These are phyloP conservation scores for Helicocarpus griseus DNA, from an alignment of 2,329 filamentous ascomycete species.

Conservation along the genomic window DNA sequence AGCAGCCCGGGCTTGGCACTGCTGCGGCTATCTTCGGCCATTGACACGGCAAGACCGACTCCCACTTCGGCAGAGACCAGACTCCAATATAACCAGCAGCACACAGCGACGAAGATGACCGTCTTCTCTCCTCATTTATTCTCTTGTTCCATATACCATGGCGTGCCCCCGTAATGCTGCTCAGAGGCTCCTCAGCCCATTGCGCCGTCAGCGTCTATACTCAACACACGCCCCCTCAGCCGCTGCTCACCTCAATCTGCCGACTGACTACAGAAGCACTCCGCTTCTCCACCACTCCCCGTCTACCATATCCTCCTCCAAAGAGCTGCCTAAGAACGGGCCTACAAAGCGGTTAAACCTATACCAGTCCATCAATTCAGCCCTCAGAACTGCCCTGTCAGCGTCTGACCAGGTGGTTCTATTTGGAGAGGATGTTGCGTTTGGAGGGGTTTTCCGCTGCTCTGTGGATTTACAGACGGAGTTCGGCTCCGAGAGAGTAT, in stretches of 20 bases:
- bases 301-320: conserved; percentile 58
- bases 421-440: conserved; percentile 95
- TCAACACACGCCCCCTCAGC: conserved; percentile 37
- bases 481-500: conserved; percentile 80
- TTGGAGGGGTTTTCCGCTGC: conserved; percentile 92
- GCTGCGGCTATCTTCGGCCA: conserved; percentile 1
- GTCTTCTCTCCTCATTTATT: not conserved
- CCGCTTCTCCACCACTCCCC: conserved; percentile 72
- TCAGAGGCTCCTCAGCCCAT: not conserved
- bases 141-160: not conserved
- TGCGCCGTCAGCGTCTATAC: conserved; percentile 27
- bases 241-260: conserved; percentile 62
- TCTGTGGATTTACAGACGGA: conserved; percentile 83
- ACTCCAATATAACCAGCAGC: not conserved
- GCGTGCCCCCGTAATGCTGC: conserved; percentile 7
- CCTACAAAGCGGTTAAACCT: conserved; percentile 82
- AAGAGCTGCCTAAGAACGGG: conserved; percentile 63
- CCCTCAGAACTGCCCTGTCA: conserved; percentile 69
- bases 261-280: conserved; percentile 77
- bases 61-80: not conserved
- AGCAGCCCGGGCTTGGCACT: not conserved
- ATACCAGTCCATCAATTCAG: conserved; percentile 88
- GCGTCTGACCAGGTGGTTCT: conserved; percentile 79
- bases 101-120: not conserved
- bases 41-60: not conserved